phyloP scores from a whole-genome alignment of 164 flowering plant genomes.

The Annona cherimola region DNA sequence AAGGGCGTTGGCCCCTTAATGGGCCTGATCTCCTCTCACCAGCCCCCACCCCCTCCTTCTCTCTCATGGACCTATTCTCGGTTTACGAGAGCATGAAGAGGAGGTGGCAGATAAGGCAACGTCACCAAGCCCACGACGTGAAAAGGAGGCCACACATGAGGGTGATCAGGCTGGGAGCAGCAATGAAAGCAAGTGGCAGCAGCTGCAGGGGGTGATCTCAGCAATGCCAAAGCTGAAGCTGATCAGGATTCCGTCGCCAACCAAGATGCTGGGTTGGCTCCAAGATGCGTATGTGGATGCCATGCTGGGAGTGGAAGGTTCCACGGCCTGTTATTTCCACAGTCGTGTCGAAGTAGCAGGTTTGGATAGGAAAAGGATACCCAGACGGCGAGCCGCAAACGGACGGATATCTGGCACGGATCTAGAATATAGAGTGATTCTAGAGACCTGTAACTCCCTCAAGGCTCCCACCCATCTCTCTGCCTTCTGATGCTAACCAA shows the following conservation, averaged over 20 bases:
- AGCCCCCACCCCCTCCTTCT: too few relatives aligned
- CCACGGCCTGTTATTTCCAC: background rate
- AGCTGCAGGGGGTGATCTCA: background rate
- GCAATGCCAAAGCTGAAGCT: slow-evolving; percentile 5
- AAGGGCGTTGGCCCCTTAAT: too few relatives aligned
- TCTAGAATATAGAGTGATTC: slow-evolving; percentile 27
- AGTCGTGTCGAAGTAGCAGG: slow-evolving; percentile 14
- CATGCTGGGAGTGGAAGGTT: slow-evolving; percentile 20
- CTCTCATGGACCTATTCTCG: background rate
- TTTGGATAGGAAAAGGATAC: slow-evolving; percentile 27
- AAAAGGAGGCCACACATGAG: slow-evolving; percentile 19
- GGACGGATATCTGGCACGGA: slow-evolving; percentile 11
- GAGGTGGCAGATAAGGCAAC: slow-evolving; percentile 21
- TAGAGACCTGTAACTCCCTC: slow-evolving; percentile 33
- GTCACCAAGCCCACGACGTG: slow-evolving; percentile 18
- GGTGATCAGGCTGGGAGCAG: slow-evolving; percentile 20
- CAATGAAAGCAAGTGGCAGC: slow-evolving; percentile 1
- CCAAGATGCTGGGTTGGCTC: slow-evolving; percentile 18
- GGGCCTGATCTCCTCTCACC: background rate
- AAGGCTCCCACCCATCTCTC: slow-evolving; percentile 16
- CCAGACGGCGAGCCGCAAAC: slow-evolving; percentile 10
- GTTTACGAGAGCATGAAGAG: slow-evolving; percentile 25
- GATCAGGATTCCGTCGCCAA: slow-evolving; percentile 10
- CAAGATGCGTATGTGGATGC: slow-evolving; percentile 22
- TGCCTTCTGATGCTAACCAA: background rate